phyloP scores from a whole-genome alignment of 2,329 filamentous ascomycete genomes.

The Fonsecaea multimorphosa region DNA sequence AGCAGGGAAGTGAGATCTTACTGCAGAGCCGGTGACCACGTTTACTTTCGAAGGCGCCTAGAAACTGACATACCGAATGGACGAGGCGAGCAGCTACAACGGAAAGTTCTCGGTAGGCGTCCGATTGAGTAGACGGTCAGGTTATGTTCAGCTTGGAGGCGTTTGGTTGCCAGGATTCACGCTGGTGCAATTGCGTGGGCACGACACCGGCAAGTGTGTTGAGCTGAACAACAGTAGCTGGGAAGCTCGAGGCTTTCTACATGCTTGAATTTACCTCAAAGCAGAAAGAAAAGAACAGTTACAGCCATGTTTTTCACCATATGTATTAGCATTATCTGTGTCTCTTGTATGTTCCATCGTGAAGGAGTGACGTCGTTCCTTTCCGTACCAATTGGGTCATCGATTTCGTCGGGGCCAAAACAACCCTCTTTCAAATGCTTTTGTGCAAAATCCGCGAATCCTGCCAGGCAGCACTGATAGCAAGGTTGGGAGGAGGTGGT shows the following conservation, averaged over 20 bases:
- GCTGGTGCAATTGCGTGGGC: no score
- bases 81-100: no score
- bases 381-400: not conserved
- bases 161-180: no score
- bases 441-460: constrained; percentile 3
- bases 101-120: no score
- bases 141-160: no score
- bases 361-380: constrained; percentile 6
- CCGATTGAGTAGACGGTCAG: no score
- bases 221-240: no score
- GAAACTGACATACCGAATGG: no score
- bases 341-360: not conserved
- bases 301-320: not conserved
- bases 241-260: not conserved
- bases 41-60: no score
- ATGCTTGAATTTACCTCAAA: not conserved
- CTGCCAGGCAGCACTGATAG: not conserved
- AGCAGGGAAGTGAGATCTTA: no score
- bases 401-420: not conserved
- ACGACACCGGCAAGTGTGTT: no score
- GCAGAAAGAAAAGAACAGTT: not conserved
- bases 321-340: constrained; percentile 11
- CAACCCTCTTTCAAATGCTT: not conserved
- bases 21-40: no score
- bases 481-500: not conserved